Percentiles rank a stretch among this genome's conserved stretches.
These are phyloP conservation scores for Rhodotorula taiwanensis DNA, from an alignment of 768 basidiomycete species.

Conservation along the genomic window DNA sequence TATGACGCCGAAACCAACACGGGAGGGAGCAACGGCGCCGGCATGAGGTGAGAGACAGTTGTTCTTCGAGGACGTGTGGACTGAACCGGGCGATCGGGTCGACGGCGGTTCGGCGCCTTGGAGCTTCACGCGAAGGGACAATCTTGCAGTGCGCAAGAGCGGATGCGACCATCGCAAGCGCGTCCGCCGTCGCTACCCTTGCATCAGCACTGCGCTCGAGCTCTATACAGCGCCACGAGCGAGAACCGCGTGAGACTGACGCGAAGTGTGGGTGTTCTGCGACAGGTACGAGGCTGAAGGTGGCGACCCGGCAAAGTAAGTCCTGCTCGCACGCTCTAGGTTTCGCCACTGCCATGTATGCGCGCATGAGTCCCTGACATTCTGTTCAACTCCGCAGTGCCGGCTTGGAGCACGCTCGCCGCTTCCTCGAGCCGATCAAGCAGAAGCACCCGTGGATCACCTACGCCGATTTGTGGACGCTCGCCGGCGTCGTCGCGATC, in stretches of 20 bases:
- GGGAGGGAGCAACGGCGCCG: slow-evolving; percentile 73
- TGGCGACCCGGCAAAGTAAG: slow-evolving; percentile 30
- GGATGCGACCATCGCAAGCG: no score
- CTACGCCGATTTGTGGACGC: slow-evolving; percentile 50
- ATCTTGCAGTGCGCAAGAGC: no score
- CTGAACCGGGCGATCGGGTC: not conserved
- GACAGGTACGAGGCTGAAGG: slow-evolving; percentile 30
- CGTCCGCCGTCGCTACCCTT: no score
- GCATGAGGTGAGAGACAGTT: slow-evolving; percentile 54
- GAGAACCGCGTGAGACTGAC: no score
- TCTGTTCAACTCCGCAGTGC: slow-evolving; percentile 71
- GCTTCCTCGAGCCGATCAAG: slow-evolving; percentile 74
- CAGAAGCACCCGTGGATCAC: slow-evolving; percentile 84
- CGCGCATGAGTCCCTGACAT: not conserved
- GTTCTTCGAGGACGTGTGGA: not conserved
- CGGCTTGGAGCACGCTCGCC: slow-evolving; percentile 72
- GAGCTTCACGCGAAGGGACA: not conserved
- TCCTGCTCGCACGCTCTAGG: not conserved
- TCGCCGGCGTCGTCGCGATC: slow-evolving; percentile 82
- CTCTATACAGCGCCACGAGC: no score
- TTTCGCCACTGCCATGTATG: no score
- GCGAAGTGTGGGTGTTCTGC: no score
- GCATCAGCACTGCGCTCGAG: no score
- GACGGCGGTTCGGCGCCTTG: no score
- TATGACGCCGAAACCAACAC: slow-evolving; percentile 48